Evolutionary conservation across 371 early-diverging fungal genomes (phyloP), one percentile per base, ranked within the genome.

Genomic region (Saksenaea vasiformis): DNA sequence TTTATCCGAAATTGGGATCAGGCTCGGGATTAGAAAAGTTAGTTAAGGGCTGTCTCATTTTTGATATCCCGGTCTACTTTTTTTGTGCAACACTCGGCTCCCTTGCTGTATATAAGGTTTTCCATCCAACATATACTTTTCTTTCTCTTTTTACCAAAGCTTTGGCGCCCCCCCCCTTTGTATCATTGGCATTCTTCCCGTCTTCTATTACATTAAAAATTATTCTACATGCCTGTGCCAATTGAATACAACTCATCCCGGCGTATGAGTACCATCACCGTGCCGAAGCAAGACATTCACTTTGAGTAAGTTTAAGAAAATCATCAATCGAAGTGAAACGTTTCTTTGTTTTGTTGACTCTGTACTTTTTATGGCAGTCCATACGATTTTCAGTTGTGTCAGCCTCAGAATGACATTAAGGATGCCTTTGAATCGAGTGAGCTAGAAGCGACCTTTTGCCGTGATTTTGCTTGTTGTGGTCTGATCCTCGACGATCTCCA

Each of bases 381-480:
- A 14, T 73, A 73, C 62, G 72, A 74, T 34, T 74, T 77, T 51
- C 74, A 75, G 36, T 56, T 65, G 58, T 78, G 66, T 73, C 74
- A 60, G 72, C 86, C 65, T 27, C 77, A 64, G 55, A 68, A 53
- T 17, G 67, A 72, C 39, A 62, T 74, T 43, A 61, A 70, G 51
- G 91, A 90, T 68, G 82, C 89, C 51, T 87, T 88, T 62, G 88
- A 92, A 67, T 90, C 92, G 62, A 87, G 88, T 41, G 89, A 90
- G 54, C 84, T 96, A 22, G 96, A 96, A 70, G 90, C 88, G 66
- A 78, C 84, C 55, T 95, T 90, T 75, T 95, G 95, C 80, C 90
- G 91, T 70, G 91, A 96, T 84, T 96, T 95, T 69, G 80, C 83
- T 58, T 96, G 96, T 83, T 96, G 96, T 71, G 96, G 95, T 22